Conservation (phyloP, 352 stramenopile species). For the Phytophthora agathidicida region DNA sequence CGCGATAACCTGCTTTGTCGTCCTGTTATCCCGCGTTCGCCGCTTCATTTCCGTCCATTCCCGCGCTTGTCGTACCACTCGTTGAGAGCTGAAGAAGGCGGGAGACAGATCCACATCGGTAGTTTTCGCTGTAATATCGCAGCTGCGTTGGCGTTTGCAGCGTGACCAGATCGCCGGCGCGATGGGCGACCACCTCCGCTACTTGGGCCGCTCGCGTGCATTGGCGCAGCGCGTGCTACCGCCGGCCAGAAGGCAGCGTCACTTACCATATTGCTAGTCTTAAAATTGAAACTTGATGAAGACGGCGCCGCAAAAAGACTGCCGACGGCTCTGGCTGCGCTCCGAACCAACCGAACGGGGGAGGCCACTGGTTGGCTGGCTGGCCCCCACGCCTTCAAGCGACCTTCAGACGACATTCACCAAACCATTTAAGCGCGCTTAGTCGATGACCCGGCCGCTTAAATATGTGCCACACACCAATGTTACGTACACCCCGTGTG, state of each 20-base stretch:
- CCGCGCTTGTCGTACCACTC: no score
- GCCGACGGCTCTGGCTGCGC: constrained; percentile 26
- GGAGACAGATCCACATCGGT: background rate
- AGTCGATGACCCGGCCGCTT: background rate
- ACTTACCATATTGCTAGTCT: constrained; percentile 89
- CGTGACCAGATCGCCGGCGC: background rate
- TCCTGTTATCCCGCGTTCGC: background rate
- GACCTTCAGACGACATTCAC: constrained; percentile 5
- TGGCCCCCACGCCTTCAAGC: background rate
- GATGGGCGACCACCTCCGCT: constrained; percentile 1
- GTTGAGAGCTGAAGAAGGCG: no score
- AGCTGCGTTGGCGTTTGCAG: background rate
- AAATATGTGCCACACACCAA: background rate
- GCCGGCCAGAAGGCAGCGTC: constrained; percentile 32
- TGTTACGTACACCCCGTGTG: constrained; percentile 8
- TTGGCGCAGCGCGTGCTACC: constrained; percentile 7
- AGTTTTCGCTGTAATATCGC: constrained; percentile 4
- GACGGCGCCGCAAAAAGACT: constrained; percentile 82
- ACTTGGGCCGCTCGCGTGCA: background rate
- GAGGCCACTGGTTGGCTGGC: constrained; percentile 21
- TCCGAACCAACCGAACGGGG: constrained; percentile 43
- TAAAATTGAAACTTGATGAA: constrained; percentile 90
- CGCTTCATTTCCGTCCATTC: background rate
- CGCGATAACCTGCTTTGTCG: constrained; percentile 24
- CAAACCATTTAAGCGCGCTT: background rate